Percentiles rank a stretch among this genome's conserved stretches.
phyloP scores from a whole-genome alignment of 169 alveolate genomes.

The Eimeria sp. region DNA sequence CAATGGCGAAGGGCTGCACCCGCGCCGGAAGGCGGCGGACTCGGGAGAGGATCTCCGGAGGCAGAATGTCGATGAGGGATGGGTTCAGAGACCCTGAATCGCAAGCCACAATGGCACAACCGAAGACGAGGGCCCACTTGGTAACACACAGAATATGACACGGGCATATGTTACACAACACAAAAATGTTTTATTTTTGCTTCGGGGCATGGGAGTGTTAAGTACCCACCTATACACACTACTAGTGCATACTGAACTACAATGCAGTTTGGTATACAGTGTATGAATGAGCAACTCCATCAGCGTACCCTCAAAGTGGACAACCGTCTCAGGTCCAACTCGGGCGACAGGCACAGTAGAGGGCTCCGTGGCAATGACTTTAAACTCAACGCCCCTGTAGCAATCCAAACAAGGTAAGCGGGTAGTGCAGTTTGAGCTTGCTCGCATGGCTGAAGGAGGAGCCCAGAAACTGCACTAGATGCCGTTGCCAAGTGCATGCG shows the following conservation, averaged over 20 bases:
- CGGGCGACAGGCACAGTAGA: slow-evolving; percentile 73
- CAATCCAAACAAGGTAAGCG: background rate
- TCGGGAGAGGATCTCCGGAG: slow-evolving; percentile 72
- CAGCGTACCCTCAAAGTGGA: slow-evolving; percentile 36
- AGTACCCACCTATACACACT: background rate
- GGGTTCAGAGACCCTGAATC: slow-evolving; percentile 72
- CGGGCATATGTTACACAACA: background rate
- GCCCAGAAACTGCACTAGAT: background rate
- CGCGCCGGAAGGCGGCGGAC: slow-evolving; percentile 80
- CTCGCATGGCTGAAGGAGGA: background rate
- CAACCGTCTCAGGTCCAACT: slow-evolving; percentile 82
- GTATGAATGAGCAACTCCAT: background rate
- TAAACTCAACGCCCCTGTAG: slow-evolving; percentile 88
- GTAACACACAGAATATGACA: background rate
- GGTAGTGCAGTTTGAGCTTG: background rate
- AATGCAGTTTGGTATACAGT: background rate
- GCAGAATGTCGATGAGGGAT: slow-evolving; percentile 69
- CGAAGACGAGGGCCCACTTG: background rate
- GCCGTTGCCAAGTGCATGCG: background rate
- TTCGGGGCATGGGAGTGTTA: background rate
- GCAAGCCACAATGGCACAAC: background rate
- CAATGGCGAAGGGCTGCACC: slow-evolving; percentile 78
- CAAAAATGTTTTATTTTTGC: background rate
- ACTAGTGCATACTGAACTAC: background rate
- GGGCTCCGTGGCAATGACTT: slow-evolving; percentile 84